Percentiles rank a stretch among this genome's conserved stretches.
Evolutionary conservation across 257 asterid genomes (phyloP).

Genomic region (Jaltomata sinuosa): DNA sequence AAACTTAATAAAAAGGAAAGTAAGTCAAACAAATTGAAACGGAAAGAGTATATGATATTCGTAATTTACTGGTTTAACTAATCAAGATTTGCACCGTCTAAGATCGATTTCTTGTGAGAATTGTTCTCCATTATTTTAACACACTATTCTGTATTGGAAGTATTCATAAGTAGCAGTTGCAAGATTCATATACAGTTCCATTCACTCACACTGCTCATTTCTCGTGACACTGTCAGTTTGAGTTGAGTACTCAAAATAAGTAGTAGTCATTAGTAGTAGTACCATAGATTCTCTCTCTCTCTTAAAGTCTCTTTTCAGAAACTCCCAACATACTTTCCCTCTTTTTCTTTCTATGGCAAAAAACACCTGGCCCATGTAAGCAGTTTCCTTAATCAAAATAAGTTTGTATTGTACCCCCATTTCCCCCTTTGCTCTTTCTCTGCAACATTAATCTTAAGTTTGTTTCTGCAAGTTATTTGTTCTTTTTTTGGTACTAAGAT

Average conservation of each 20-base stretch:
- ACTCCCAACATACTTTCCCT: not conserved
- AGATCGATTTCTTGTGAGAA: not conserved
- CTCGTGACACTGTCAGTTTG: slow-evolving; percentile 42
- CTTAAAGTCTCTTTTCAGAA: not conserved
- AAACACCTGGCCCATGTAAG: slow-evolving; percentile 77
- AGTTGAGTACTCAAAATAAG: not conserved
- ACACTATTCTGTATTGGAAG: not conserved
- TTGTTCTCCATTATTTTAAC: no score
- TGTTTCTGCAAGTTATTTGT: not conserved
- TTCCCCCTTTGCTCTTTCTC: slow-evolving; percentile 8
- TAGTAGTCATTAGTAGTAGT: not conserved
- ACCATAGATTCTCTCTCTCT: not conserved
- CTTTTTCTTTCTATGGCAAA: not conserved
- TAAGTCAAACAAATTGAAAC: no score
- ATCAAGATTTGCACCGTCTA: rapidly evolving
- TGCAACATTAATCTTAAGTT: slow-evolving; percentile 1
- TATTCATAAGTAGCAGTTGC: not conserved
- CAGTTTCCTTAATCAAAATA: slow-evolving; percentile 29
- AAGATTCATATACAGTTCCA: slow-evolving; percentile 1
- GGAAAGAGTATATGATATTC: no score
- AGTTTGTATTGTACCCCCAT: slow-evolving; percentile 13
- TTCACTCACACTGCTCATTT: slow-evolving; percentile 43
- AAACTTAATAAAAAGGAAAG: no score
- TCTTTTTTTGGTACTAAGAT: not conserved
- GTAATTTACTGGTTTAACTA: rapidly evolving